Conservation (phyloP, 2,329 filamentous ascomycete species). For the Aspergillus niger region DNA sequence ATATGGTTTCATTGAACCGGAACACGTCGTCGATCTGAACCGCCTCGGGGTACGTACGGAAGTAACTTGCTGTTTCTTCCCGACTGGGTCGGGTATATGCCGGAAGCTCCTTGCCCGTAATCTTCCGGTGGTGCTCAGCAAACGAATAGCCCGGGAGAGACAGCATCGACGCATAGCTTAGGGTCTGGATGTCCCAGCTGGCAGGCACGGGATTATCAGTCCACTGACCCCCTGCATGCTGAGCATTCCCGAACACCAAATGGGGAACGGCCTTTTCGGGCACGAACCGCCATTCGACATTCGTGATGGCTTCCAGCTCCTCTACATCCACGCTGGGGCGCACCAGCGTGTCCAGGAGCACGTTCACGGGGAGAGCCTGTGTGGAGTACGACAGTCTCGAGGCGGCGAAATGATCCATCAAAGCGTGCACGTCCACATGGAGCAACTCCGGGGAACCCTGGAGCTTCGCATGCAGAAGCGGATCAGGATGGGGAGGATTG, state of each 20-base stretch:
- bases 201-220: slow-evolving; percentile 55
- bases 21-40: slow-evolving; percentile 55
- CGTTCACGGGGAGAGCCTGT: slow-evolving; percentile 62
- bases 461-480: slow-evolving; percentile 59
- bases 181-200: slow-evolving; percentile 59
- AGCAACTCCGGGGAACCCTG: slow-evolving; percentile 51
- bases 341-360: slow-evolving; percentile 61
- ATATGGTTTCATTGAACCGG: slow-evolving; percentile 45
- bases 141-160: slow-evolving; percentile 63
- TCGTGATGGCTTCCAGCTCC: slow-evolving; percentile 51
- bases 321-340: slow-evolving; percentile 62
- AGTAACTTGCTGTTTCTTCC: slow-evolving; percentile 57
- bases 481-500: slow-evolving; percentile 56
- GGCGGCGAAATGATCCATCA: slow-evolving; percentile 60
- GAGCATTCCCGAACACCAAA: slow-evolving; percentile 55
- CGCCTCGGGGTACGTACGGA: slow-evolving; percentile 55
- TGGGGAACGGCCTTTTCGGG: slow-evolving; percentile 56
- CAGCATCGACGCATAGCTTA: slow-evolving; percentile 65
- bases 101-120: slow-evolving; percentile 46
- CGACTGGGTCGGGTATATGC: slow-evolving; percentile 59
- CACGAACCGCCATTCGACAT: slow-evolving; percentile 57
- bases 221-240: slow-evolving; percentile 61
- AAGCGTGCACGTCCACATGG: slow-evolving; percentile 47
- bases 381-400: slow-evolving; percentile 63
- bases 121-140: slow-evolving; percentile 52